Evolutionary conservation across 768 basidiomycete species (phyloP), one percentile per base, ranked within the genome.

Genomic region (Mrakia frigida): DNA sequence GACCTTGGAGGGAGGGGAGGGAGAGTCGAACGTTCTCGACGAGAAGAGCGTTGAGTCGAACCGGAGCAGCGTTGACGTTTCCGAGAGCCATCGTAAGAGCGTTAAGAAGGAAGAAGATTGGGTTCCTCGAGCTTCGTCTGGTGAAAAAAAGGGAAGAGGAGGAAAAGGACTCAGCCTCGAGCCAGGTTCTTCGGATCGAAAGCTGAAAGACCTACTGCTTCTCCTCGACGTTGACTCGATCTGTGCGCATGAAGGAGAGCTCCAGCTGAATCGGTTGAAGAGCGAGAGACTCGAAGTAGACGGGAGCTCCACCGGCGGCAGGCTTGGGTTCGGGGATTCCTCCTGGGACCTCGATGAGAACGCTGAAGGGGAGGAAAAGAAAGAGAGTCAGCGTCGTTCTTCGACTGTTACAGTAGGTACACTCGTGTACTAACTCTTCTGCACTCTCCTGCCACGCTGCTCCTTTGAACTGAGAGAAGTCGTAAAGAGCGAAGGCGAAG

Each of bases 171-270:
- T 43, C 23, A 72, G 50, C 41, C 11, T 31, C 28, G 60, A 41
- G 6, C 21, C 13, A 33, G 14, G 10, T 5, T 0, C 13, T 23
- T 13, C 39, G 39, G 33, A 72, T 1, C 4, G 13, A 53, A 68
- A 2, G 76, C 76, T 16, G 53, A 41, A 33, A 43, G 28, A 75
- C 50, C 23, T 16, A 81, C 90, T 80, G 83, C 96, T 94, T 94
- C 81, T 94, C 92, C 81, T 94, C 94, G 59, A 91, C 91, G 83
- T 91, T 97, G 74, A 96, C 89, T 39, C 92, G 86, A 80, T 98
- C 97, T 0, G 96, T 96, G 25, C 95, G 89, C 92, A 97, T 96
- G 86, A 99, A 99, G 0, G 97, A 98, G 25, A 99, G 84, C 0
- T 92, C 90, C 6, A 99, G 86, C 78, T 90, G 90, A 81, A 98